phyloP scores from a whole-genome alignment of 495 filamentous ascomycete genomes.

The Halenospora varia region DNA sequence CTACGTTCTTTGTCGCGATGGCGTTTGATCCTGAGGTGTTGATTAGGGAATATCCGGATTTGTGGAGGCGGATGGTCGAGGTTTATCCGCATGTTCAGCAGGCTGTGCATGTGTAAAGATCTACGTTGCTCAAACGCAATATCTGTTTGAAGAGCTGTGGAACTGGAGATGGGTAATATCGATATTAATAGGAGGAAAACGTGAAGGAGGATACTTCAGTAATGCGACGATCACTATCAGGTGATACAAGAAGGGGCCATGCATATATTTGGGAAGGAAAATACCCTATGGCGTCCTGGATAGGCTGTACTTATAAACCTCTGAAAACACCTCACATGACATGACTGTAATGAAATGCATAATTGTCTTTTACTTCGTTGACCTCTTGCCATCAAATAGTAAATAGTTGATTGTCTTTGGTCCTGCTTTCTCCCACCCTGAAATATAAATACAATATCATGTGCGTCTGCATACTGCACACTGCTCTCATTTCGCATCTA shows the following conservation, averaged over 20 bases:
- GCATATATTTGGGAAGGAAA: background rate
- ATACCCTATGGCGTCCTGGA: background rate
- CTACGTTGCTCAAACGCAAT: background rate
- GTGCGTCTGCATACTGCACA: too few relatives aligned
- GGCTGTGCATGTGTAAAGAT: slow-evolving; percentile 19
- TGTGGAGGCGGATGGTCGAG: slow-evolving; percentile 69
- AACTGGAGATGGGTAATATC: background rate
- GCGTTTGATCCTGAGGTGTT: slow-evolving; percentile 88
- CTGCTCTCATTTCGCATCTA: too few relatives aligned
- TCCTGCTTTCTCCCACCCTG: too few relatives aligned
- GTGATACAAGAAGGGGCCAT: background rate
- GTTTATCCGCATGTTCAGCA: slow-evolving; percentile 80
- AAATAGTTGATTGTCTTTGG: too few relatives aligned
- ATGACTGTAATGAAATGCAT: too few relatives aligned
- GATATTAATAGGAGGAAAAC: background rate
- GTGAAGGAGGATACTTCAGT: background rate
- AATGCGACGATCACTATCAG: background rate
- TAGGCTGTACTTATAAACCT: background rate
- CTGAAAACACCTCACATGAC: too few relatives aligned
- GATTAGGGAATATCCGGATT: slow-evolving; percentile 74
- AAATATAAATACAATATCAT: too few relatives aligned
- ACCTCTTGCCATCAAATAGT: too few relatives aligned
- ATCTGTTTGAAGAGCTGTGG: background rate
- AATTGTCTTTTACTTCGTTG: too few relatives aligned
- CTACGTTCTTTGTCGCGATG: slow-evolving; percentile 83